These are phyloP conservation scores for Barbarea vulgaris DNA, from an alignment of 345 rosid genomes.

Conservation along the genomic window DNA sequence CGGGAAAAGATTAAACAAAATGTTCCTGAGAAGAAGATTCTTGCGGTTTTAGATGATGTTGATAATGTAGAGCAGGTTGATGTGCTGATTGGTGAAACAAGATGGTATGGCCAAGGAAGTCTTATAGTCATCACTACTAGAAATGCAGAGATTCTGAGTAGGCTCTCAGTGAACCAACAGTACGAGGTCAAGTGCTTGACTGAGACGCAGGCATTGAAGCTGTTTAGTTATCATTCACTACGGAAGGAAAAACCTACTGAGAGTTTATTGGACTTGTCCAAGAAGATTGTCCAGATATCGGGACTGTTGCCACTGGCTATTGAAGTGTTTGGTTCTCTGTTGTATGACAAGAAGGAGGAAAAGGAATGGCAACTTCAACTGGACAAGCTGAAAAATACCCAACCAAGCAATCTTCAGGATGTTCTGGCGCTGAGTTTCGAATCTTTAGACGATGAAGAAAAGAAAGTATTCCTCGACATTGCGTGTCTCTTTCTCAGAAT, in stretches of 20 bases:
- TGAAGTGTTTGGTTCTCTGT: conserved; percentile 71
- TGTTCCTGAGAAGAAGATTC: conserved; percentile 39
- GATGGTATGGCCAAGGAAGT: conserved; percentile 56
- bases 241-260: conserved; percentile 53
- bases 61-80: conserved; percentile 45
- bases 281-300: conserved; percentile 48
- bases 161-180: conserved; percentile 24
- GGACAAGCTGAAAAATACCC: conserved; percentile 42
- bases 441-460: conserved; percentile 48
- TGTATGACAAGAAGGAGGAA: conserved; percentile 50
- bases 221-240: conserved; percentile 67
- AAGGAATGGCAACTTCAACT: conserved; percentile 60
- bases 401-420: conserved; percentile 44
- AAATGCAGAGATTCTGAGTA: conserved; percentile 43
- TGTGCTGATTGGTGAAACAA: conserved; percentile 49
- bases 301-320: conserved; percentile 68
- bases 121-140: conserved; percentile 67
- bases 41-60: conserved; percentile 67
- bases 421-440: conserved; percentile 60
- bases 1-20: conserved; percentile 23
- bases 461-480: conserved; percentile 64
- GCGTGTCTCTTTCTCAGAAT: conserved; percentile 62
- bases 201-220: conserved; percentile 43
- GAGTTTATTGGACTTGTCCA: conserved; percentile 35
- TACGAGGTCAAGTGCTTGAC: conserved; percentile 59